Evolutionary conservation across 2,329 filamentous ascomycete species (phyloP).

Genomic region (Ampelomyces quisqualis): DNA sequence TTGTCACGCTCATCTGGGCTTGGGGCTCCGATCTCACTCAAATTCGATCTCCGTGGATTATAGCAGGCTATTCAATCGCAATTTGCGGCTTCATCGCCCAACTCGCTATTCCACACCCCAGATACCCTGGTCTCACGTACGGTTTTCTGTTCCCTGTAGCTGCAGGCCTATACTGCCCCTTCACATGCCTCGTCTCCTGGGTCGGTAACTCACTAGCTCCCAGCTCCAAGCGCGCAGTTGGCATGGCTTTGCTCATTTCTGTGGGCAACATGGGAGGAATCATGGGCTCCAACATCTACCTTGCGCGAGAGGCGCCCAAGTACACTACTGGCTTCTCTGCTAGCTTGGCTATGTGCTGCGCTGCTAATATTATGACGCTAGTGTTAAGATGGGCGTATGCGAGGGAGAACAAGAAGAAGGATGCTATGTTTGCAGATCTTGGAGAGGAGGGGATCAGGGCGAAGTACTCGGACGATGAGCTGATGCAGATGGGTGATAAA

Average conservation of each 20-base stretch:
- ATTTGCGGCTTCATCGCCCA: conserved; percentile 59
- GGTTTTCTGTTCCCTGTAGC: conserved; percentile 46
- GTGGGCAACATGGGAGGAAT: conserved; percentile 52
- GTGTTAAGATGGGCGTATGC: conserved; percentile 45
- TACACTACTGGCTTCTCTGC: conserved; percentile 55
- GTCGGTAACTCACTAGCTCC: conserved; percentile 40
- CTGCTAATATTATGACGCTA: conserved; percentile 50
- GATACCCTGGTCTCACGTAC: conserved; percentile 50
- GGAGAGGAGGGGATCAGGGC: conserved; percentile 39
- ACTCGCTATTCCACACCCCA: conserved; percentile 45
- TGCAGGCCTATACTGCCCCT: conserved; percentile 40
- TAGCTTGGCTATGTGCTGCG: conserved; percentile 48
- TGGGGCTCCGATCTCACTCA: conserved; percentile 54
- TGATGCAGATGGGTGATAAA: conserved; percentile 46
- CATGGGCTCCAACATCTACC: conserved; percentile 53
- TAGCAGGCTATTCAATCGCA: conserved; percentile 53
- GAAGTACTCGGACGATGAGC: conserved; percentile 44
- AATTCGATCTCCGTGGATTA: conserved; percentile 57
- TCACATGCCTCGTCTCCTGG: conserved; percentile 42
- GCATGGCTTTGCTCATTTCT: conserved; percentile 51
- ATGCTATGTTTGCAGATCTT: conserved; percentile 27
- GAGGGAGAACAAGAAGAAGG: conserved; percentile 42
- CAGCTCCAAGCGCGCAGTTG: conserved; percentile 46
- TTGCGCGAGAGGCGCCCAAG: conserved; percentile 50
- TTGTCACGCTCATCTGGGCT: conserved; percentile 47